phyloP scores from a whole-genome alignment of 2,329 filamentous ascomycete genomes.

The Colletotrichum eleusines region DNA sequence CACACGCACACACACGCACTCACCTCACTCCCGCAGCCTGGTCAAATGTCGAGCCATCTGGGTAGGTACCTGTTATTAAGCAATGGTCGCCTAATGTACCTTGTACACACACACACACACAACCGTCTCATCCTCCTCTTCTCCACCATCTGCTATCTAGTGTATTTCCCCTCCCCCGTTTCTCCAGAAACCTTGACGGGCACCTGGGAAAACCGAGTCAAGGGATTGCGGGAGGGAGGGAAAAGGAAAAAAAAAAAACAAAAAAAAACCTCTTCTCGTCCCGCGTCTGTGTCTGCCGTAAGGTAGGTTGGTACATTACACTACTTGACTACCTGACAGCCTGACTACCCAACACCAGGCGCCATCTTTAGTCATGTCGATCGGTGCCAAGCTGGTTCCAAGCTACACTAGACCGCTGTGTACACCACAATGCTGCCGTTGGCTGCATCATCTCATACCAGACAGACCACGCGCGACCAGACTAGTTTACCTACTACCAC shows the following conservation, averaged over 20 bases:
- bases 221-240: constrained; percentile 7
- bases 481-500: no score
- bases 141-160: constrained; percentile 33
- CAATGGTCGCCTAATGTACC: not conserved
- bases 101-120: not conserved
- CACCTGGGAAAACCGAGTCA: constrained; percentile 25
- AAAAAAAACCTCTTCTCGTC: constrained; percentile 19
- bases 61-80: no score
- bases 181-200: constrained; percentile 37
- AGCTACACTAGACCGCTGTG: not conserved
- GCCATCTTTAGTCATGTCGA: constrained; percentile 17
- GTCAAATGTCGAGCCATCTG: no score
- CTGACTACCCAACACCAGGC: no score
- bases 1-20: no score
- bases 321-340: no score
- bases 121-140: not conserved
- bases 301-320: no score
- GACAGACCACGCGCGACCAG: not conserved
- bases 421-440: no score
- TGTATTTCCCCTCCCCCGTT: no score
- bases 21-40: no score
- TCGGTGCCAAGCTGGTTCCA: not conserved
- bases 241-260: not conserved
- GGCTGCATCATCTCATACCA: constrained; percentile 3
- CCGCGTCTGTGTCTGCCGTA: not conserved